Conservation (phyloP, 2,329 filamentous ascomycete genomes). For the Xylaria hypoxylon region DNA sequence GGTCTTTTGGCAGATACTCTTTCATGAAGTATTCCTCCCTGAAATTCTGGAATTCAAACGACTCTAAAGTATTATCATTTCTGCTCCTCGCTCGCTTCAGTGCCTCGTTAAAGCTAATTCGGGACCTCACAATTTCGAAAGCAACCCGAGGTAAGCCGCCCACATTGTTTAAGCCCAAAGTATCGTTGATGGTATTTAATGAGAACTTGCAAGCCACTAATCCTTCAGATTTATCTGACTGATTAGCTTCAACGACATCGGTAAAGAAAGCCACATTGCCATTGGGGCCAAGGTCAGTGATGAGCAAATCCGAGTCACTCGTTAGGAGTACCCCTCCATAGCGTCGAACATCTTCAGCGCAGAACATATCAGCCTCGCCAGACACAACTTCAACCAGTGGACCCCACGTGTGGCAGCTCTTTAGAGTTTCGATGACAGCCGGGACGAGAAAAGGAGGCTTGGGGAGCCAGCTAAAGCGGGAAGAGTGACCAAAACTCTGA, state of each 20-base stretch:
- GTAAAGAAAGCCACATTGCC: conserved; percentile 76
- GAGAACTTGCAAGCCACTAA: conserved; percentile 54
- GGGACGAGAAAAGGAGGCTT: conserved; percentile 78
- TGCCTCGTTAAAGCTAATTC: conserved; percentile 39
- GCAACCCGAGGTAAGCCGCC: conserved; percentile 48
- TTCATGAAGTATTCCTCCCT: conserved; percentile 42
- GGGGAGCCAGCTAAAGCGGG: conserved; percentile 48
- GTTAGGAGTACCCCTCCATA: conserved; percentile 73
- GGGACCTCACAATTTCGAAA: conserved; percentile 46
- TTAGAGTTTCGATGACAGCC: conserved; percentile 77
- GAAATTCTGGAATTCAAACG: conserved; percentile 43
- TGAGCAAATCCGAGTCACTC: conserved; percentile 86
- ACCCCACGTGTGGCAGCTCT: conserved; percentile 56
- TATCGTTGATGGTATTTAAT: conserved; percentile 44
- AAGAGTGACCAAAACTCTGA: not conserved
- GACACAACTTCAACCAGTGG: conserved; percentile 71
- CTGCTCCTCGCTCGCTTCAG: conserved; percentile 43
- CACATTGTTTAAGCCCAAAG: conserved; percentile 45
- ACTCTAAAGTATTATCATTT: conserved; percentile 44
- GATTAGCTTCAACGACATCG: conserved; percentile 61
- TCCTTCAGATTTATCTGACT: conserved; percentile 31
- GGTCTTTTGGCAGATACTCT: conserved; percentile 45
- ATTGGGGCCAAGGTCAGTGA: conserved; percentile 73
- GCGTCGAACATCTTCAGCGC: conserved; percentile 72
- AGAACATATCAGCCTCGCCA: conserved; percentile 87